Percentiles rank a stretch among this genome's conserved stretches.
phyloP scores from a whole-genome alignment of 768 basidiomycete species.

The Boletus rubescentipes region DNA sequence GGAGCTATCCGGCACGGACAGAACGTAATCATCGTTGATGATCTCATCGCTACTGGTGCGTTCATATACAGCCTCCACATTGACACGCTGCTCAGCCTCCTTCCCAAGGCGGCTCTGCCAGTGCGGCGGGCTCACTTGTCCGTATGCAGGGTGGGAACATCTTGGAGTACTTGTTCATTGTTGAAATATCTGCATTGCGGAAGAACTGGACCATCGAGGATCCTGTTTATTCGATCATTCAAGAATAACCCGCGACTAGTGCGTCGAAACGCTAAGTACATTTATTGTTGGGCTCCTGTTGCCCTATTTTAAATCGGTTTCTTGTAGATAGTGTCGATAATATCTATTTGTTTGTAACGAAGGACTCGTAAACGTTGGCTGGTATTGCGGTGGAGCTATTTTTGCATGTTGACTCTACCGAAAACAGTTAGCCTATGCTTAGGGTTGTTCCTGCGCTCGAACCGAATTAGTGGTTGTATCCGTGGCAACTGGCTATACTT shows the following conservation, averaged over 20 bases:
- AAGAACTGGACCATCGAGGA: slow-evolving; percentile 70
- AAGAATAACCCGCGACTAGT: slow-evolving; percentile 44
- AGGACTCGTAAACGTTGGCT: neutral
- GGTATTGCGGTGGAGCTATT: no score
- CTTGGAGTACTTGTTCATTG: slow-evolving; percentile 92
- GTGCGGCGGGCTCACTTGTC: slow-evolving; percentile 88
- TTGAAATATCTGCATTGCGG: slow-evolving; percentile 76
- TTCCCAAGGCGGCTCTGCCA: slow-evolving; percentile 81
- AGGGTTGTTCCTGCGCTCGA: no score
- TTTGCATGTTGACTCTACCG: no score
- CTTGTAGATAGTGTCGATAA: slow-evolving; percentile 1
- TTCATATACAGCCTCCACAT: neutral
- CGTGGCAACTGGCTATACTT: no score
- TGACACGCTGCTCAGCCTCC: slow-evolving; percentile 3
- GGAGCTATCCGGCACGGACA: slow-evolving; percentile 82
- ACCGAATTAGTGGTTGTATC: no score
- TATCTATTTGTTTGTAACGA: neutral
- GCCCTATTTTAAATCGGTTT: slow-evolving; percentile 1
- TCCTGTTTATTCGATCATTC: slow-evolving; percentile 85
- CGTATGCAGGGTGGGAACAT: slow-evolving; percentile 79
- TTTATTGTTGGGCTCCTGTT: slow-evolving; percentile 15
- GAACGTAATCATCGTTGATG: slow-evolving; percentile 86
- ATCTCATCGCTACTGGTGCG: slow-evolving; percentile 92
- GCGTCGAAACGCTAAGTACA: slow-evolving; percentile 20
- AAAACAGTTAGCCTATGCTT: no score